Base-by-base conservation (phyloP, 2,329 filamentous ascomycete genomes). In the Teratosphaeria pseudoeucalypti region DNA sequence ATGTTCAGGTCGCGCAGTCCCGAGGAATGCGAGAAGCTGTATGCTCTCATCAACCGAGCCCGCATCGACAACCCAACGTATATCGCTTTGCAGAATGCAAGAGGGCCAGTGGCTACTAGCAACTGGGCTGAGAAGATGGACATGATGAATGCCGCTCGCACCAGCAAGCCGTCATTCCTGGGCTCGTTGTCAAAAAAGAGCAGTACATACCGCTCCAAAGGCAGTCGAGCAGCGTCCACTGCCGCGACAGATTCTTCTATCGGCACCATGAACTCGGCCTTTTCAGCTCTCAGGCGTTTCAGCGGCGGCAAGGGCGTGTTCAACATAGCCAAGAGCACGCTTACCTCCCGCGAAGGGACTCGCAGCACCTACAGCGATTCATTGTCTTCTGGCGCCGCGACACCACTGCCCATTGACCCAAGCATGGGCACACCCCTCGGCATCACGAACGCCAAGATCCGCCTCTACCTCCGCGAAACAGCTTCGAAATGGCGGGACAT, bases 11-110 rank as follows among this genome's bases (percentile, higher is more conserved):
- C 90, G 55, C 80, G 86, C 52, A 89, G 83, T 54, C 81, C 85
- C 2, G 81, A 85, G 52, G 92, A 96, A 62, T 95, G 92, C 70
- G 86, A 88, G 64, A 81, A 83, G 39, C 80, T 99, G 4, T 99
- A 96, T 74, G 83, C 83, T 68, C 83, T 92, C 52, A 92, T 97
- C 62, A 95, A 97, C 73, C 82, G 88, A 62, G 86, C 92, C 23
- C 88, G 94, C 55, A 88, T 96, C 71, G 90, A 96, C 75, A 96
- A 97, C 71, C 87, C 90, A 57, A 92, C 91, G 58, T 96, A 92
- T 75, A 91, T 89, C 78, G 71, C 86, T 73, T 66, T 91, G 78
- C 82, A 90, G 79, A 81, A 88, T 77, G 76, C 95, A 80, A 77
- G 90, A 79, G 64, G 85, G 78, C 75, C 79, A 71, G 64, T 79